Percentiles rank a stretch among this genome's conserved stretches.
Evolutionary conservation across 768 basidiomycete genomes (phyloP).

Genomic region (Panaeolus papilionaceus): DNA sequence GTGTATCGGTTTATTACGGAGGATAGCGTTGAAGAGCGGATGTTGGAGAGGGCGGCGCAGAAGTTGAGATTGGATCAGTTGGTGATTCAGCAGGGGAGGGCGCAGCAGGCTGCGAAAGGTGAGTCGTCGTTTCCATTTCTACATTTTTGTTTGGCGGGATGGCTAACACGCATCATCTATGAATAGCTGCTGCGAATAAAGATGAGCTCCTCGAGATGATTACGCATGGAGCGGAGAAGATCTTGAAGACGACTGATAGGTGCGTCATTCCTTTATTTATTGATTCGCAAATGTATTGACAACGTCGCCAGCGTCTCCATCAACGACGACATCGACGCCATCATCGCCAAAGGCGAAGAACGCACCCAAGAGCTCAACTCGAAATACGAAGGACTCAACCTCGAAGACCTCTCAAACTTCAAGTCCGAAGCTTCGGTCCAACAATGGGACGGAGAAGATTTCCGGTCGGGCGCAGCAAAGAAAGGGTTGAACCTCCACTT

Average conservation of each 20-base stretch:
- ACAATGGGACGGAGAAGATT: constrained; percentile 97
- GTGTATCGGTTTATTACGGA: constrained; percentile 98
- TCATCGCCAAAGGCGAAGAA: constrained; percentile 91
- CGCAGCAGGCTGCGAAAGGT: constrained; percentile 77
- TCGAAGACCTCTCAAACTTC: constrained; percentile 97
- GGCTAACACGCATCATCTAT: constrained; percentile 8
- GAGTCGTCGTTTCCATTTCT: constrained; percentile 25
- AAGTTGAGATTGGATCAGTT: constrained; percentile 94
- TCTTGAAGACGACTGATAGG: constrained; percentile 84
- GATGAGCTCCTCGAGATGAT: constrained; percentile 99
- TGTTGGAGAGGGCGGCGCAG: constrained; percentile 94
- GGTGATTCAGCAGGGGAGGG: constrained; percentile 95
- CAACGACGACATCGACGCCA: constrained; percentile 92
- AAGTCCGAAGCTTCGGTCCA: constrained; percentile 91
- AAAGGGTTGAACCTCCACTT: constrained; percentile 78
- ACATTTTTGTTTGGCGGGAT: neutral
- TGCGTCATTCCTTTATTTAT: constrained; percentile 40
- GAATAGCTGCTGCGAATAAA: constrained; percentile 84
- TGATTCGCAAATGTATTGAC: neutral
- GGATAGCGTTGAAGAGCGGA: constrained; percentile 94
- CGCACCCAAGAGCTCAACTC: constrained; percentile 86
- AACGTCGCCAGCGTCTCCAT: constrained; percentile 60
- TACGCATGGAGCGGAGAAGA: constrained; percentile 95
- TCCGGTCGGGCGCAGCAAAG: constrained; percentile 75
- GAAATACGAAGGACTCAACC: constrained; percentile 91